Evolutionary conservation across 2,329 filamentous ascomycete genomes (phyloP).

Genomic region (Huntiella bhutanensis): DNA sequence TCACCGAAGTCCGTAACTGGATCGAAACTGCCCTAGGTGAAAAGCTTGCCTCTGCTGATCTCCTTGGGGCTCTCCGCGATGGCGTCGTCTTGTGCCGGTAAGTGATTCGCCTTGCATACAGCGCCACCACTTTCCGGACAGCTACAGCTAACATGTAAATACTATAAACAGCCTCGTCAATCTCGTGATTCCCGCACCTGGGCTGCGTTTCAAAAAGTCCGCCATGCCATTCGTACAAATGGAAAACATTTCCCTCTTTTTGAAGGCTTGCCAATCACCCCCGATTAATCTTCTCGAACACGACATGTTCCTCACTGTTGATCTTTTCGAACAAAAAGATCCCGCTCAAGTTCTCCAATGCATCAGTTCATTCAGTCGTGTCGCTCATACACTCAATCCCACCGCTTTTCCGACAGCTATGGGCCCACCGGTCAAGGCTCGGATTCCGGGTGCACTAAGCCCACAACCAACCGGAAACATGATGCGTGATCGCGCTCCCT

Average conservation of each 20-base stretch:
- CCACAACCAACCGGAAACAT: conserved; percentile 42
- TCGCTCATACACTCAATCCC: conserved; percentile 58
- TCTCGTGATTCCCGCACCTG: conserved; percentile 53
- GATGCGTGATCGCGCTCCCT: conserved; percentile 27
- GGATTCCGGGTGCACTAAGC: conserved; percentile 38
- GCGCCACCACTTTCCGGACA: background rate
- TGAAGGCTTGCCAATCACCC: conserved; percentile 66
- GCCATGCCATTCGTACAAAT: conserved; percentile 97
- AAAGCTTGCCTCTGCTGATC: conserved; percentile 50
- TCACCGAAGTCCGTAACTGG: conserved; percentile 69
- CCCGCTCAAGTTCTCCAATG: conserved; percentile 92
- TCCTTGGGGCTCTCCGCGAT: conserved; percentile 75
- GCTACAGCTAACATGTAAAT: conserved; percentile 4
- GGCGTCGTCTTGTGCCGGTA: conserved; percentile 86
- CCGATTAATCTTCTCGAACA: conserved; percentile 80
- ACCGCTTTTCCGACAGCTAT: conserved; percentile 55
- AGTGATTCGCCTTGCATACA: conserved; percentile 16
- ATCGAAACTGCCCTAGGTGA: conserved; percentile 68
- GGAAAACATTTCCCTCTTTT: conserved; percentile 97
- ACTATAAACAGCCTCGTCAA: conserved; percentile 50
- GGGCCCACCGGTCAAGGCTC: conserved; percentile 39
- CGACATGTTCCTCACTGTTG: conserved; percentile 92
- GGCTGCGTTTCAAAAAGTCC: conserved; percentile 78
- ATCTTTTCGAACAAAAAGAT: conserved; percentile 89
- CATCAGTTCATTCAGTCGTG: conserved; percentile 74